These are phyloP conservation scores for Boletus coccyginus DNA, from an alignment of 768 basidiomycete genomes.

Conservation along the genomic window DNA sequence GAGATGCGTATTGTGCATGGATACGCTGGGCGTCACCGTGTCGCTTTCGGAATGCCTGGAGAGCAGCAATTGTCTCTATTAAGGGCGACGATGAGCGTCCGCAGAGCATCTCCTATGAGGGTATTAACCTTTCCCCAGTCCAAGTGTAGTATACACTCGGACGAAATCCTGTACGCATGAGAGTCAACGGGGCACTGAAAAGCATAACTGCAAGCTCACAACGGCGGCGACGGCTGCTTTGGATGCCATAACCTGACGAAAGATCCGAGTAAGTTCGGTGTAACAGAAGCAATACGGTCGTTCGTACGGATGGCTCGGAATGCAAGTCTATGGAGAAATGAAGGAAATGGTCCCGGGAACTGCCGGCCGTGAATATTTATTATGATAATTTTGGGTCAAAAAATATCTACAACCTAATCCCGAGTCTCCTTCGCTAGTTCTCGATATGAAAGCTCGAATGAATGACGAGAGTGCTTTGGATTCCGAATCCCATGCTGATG, in stretches of 20 bases:
- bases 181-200: background rate
- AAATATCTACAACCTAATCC: background rate
- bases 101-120: background rate
- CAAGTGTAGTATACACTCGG: conserved; percentile 77
- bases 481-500: too few species aligned
- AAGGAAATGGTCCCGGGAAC: conserved; percentile 26
- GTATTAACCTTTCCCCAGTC: conserved; percentile 76
- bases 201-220: conserved; percentile 34
- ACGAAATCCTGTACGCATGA: conserved; percentile 63
- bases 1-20: conserved; percentile 55
- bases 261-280: background rate
- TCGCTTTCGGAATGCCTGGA: conserved; percentile 96
- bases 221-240: conserved; percentile 70
- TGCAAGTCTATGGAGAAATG: conserved; percentile 11
- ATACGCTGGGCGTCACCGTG: conserved; percentile 84
- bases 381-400: conserved; percentile 2
- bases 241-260: conserved; percentile 54
- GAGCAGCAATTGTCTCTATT: conserved; percentile 82
- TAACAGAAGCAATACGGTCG: background rate
- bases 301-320: conserved; percentile 18
- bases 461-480: background rate
- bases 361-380: conserved; percentile 20
- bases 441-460: background rate
- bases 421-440: background rate
- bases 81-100: conserved; percentile 1